phyloP scores from a whole-genome alignment of 2,329 filamentous ascomycete species.

The Geosmithia putterillii region DNA sequence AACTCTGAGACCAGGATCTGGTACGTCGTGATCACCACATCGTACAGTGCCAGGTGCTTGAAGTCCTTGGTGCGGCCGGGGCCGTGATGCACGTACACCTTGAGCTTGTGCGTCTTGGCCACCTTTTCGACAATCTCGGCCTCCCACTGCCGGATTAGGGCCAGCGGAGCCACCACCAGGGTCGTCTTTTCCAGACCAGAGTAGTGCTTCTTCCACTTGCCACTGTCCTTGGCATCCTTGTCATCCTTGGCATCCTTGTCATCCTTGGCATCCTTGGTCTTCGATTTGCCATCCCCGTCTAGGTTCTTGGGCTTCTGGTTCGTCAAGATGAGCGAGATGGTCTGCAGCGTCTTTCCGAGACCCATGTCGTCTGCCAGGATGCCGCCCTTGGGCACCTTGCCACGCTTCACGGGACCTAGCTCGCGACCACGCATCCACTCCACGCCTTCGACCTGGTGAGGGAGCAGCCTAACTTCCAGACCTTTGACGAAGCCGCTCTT shows the following conservation, averaged over 20 bases:
- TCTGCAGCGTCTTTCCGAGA: constrained; percentile 86
- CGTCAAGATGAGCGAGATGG: constrained; percentile 74
- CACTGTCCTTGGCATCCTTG: not conserved
- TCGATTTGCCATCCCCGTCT: no score
- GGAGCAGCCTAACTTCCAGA: constrained; percentile 75
- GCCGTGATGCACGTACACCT: constrained; percentile 85
- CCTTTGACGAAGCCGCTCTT: constrained; percentile 55
- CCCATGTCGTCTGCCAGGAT: constrained; percentile 93
- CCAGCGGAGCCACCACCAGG: constrained; percentile 82
- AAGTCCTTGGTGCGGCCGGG: constrained; percentile 69
- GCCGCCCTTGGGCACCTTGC: constrained; percentile 74
- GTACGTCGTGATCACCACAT: constrained; percentile 95
- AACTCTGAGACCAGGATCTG: constrained; percentile 91
- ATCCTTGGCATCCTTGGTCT: constrained; percentile 24
- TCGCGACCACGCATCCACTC: constrained; percentile 94
- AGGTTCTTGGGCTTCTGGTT: constrained; percentile 58
- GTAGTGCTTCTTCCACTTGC: constrained; percentile 52
- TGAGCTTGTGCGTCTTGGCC: constrained; percentile 52
- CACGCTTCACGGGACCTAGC: constrained; percentile 71
- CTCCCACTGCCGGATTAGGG: constrained; percentile 96
- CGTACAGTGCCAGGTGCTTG: constrained; percentile 68
- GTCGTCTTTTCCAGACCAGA: constrained; percentile 64
- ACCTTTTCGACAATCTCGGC: constrained; percentile 81
- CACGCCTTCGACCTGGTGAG: constrained; percentile 88
- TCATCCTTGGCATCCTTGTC: constrained; percentile 23